Evolutionary conservation across 2,329 filamentous ascomycete species (phyloP).

Genomic region (Sphaerulina musiva): DNA sequence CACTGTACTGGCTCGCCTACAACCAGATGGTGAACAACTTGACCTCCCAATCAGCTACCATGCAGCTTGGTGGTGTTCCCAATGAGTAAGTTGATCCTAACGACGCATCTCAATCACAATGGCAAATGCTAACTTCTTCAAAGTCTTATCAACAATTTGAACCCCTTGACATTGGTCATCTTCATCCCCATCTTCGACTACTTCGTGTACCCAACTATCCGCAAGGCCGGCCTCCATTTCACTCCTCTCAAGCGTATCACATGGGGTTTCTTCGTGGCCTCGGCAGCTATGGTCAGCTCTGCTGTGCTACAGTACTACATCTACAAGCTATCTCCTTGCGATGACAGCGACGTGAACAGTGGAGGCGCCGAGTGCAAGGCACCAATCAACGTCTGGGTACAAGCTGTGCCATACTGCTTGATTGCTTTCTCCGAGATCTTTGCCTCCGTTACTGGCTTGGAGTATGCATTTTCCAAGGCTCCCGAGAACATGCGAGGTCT

Average conservation of each 20-base stretch:
- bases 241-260: conserved; percentile 50
- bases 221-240: conserved; percentile 38
- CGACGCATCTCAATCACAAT: no score
- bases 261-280: conserved; percentile 48
- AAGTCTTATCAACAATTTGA: conserved; percentile 36
- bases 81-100: conserved; percentile 33
- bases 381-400: conserved; percentile 40
- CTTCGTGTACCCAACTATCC: conserved; percentile 43
- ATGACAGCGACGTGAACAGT: conserved; percentile 14
- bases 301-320: conserved; percentile 52
- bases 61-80: conserved; percentile 42
- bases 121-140: no score
- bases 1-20: conserved; percentile 57
- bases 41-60: conserved; percentile 39
- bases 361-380: conserved; percentile 29
- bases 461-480: conserved; percentile 43
- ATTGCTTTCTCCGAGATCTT: conserved; percentile 43
- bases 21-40: conserved; percentile 46
- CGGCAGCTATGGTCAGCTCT: conserved; percentile 49
- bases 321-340: conserved; percentile 39
- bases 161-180: conserved; percentile 33
- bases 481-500: conserved; percentile 44
- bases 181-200: conserved; percentile 43
- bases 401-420: conserved; percentile 41
- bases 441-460: conserved; percentile 41